Base-by-base conservation (phyloP, 2,329 filamentous ascomycete species). In the Tolypocladium endophyticum region DNA sequence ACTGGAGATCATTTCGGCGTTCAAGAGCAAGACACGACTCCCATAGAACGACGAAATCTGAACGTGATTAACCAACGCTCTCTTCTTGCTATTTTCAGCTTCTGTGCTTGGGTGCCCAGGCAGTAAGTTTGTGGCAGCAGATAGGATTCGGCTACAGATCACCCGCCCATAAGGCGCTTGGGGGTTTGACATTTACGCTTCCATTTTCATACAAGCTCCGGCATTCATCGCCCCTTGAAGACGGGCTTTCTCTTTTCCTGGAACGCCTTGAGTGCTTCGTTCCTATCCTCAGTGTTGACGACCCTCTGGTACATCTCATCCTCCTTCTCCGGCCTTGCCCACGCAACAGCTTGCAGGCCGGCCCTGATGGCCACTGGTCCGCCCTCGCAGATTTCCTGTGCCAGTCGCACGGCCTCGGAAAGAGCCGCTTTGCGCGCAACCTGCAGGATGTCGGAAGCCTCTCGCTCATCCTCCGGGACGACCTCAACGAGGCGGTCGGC, bases 401-500 rank as follows among this genome's bases (percentile, higher is more conserved):
- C 93, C 61, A 97, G 75, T 65, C 85, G 81, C 43, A 97, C 83
- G 18, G 90, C 88, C 74, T 91, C 89, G 28, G 84, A 81, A 58
- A 96, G 75, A 12, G 89, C 90, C 66, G 83, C 83, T 63, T 82
- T 82, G 56, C 89, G 78, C 23, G 89, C 88, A 38, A 77, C 75
- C 6, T 77, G 76, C 58, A 86, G 77, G 57, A 88, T 68, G 53
- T 74, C 67, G 14, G 68, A 68, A 16, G 65, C 68, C 33, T 73
- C 73, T 47, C 76, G 74, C 65, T 74, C 72, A 58, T 84, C 79
- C 65, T 85, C 80, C 7, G 84, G 82, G 28, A 83, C 75, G 28
- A 96, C 81, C 73, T 97, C 89, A 30, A 97, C 90, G 36, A 97
- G 76, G n/a, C 93, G 81, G 74, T 97, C 92, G 53, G 90, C 92